Evolutionary conservation across 768 basidiomycete species (phyloP), one percentile per base, ranked within the genome.

Genomic region (Galerina marginata): DNA sequence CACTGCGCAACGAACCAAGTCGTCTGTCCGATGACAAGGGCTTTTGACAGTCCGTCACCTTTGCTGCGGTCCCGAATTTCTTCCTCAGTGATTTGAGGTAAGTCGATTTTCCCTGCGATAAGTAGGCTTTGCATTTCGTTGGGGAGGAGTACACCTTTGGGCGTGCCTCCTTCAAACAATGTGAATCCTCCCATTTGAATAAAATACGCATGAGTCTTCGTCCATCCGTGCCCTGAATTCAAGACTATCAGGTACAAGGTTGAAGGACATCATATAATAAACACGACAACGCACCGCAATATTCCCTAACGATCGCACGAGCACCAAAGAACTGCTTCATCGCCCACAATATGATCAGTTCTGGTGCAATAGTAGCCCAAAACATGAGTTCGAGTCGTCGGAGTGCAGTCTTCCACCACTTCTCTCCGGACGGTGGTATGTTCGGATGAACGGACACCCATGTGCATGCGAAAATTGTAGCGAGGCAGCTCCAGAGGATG

Each of bases 1-100:
- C 67, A 65, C 29, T 72, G 70, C 16, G 66, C 37, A 55, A 68
- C 51, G 61, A 77, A 78, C 73, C 74, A 77, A 1, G 59, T 46
- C 3, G 69, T 64, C 54, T 78, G 77, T 2, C 64, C 15, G 15
- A 74, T 45, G 14, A 71, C 67, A 6, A 77, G 39, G 0, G 57
- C 66, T 54, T 77, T 78, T 4, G 72, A 60, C 2, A 77, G 50
- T 0, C 46, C 56, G 40, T 75, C 71, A 6, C 69, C 70, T 64
- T 61, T 61, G 23, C 55, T 56, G 20, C 50, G 26, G 37, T 61
- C 60, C 7, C 42, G 4, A 43, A 61, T 61, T 10, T 61, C 60
- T 43, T 26, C 39, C 15, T 51, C 26, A 4, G 58, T 55, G 33
- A 55, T 63, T 4, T 14, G 16, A 6, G 62, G 62, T 20, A 63